A percentile compares a stretch with the other conserved stretches of the same genome.
These are phyloP conservation scores for Rutstroemia sp. DNA, from an alignment of 2,329 filamentous ascomycete genomes.

Conservation along the genomic window DNA sequence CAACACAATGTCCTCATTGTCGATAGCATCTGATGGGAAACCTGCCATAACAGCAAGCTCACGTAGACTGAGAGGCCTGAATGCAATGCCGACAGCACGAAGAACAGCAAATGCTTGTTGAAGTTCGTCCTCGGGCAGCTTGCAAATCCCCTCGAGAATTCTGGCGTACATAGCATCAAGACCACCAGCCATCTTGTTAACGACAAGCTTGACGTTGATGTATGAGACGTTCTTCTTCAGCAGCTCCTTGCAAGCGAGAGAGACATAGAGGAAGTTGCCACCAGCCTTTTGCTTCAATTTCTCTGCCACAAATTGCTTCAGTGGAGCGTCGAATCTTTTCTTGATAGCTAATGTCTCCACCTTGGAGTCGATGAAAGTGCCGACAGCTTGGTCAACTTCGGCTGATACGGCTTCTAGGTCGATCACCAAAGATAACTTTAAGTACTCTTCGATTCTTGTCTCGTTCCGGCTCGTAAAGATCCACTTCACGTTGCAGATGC, in stretches of 20 bases:
- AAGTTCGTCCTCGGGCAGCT: conserved; percentile 6
- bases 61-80: conserved; percentile 7
- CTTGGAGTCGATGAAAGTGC: conserved; percentile 3
- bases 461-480: conserved; percentile 10
- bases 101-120: conserved; percentile 7
- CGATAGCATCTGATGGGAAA: conserved; percentile 1
- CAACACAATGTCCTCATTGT: conserved; percentile 4
- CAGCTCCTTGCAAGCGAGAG: conserved; percentile 9
- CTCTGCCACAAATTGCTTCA: conserved; percentile 5
- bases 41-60: conserved; percentile 9
- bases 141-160: conserved; percentile 3
- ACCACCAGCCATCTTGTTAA: conserved; percentile 3
- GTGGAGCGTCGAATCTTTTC: conserved; percentile 7
- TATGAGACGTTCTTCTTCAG: conserved; percentile 4
- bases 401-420: conserved; percentile 1
- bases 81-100: conserved; percentile 6
- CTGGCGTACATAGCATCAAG: conserved; percentile 6
- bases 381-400: neutral
- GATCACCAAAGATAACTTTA: conserved; percentile 4
- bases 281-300: conserved; percentile 4
- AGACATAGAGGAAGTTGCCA: conserved; percentile 5
- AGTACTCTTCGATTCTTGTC: conserved; percentile 5
- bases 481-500: conserved; percentile 10
- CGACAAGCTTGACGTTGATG: conserved; percentile 7
- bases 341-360: neutral